These are phyloP conservation scores for Aspergillus oerlinghausenensis DNA, from an alignment of 2,329 filamentous ascomycete genomes.

Conservation along the genomic window DNA sequence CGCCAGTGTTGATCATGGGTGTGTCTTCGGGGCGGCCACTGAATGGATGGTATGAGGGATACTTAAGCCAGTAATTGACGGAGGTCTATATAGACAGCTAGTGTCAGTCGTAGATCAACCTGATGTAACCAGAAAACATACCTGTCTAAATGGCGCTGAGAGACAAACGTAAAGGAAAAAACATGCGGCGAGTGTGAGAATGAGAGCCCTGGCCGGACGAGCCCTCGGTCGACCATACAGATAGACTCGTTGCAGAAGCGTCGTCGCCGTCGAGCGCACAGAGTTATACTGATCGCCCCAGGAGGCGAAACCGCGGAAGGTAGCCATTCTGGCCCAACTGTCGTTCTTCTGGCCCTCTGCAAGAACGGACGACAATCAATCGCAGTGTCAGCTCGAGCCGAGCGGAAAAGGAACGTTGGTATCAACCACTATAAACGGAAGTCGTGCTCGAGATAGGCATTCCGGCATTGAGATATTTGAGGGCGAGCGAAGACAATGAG, in stretches of 20 bases:
- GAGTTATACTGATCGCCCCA: slow-evolving; percentile 23
- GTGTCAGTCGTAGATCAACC: slow-evolving; percentile 1
- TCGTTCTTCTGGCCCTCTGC: not conserved
- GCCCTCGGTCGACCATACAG: slow-evolving; percentile 22
- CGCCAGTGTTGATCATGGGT: slow-evolving; percentile 21
- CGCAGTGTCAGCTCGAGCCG: not conserved
- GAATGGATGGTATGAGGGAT: slow-evolving; percentile 30
- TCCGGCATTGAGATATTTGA: slow-evolving; percentile 7
- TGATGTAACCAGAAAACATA: slow-evolving; percentile 8
- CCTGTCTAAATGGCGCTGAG: slow-evolving; percentile 16
- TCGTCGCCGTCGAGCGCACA: slow-evolving; percentile 14
- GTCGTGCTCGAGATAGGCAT: slow-evolving; percentile 7
- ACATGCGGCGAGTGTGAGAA: slow-evolving; percentile 14
- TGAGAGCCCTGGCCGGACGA: slow-evolving; percentile 21
- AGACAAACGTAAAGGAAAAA: slow-evolving; percentile 22
- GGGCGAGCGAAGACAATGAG: not conserved
- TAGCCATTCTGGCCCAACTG: slow-evolving; percentile 19
- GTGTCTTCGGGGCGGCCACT: slow-evolving; percentile 28
- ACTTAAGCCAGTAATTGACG: slow-evolving; percentile 30
- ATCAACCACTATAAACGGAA: slow-evolving; percentile 1
- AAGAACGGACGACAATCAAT: slow-evolving; percentile 4
- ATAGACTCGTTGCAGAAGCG: slow-evolving; percentile 21
- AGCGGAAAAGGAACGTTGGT: not conserved
- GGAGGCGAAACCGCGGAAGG: slow-evolving; percentile 18
- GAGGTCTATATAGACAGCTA: slow-evolving; percentile 13